These are phyloP conservation scores for Cutaneotrichosporon mucoides DNA, from an alignment of 1,284 basidiomycete genomes.

Conservation along the genomic window DNA sequence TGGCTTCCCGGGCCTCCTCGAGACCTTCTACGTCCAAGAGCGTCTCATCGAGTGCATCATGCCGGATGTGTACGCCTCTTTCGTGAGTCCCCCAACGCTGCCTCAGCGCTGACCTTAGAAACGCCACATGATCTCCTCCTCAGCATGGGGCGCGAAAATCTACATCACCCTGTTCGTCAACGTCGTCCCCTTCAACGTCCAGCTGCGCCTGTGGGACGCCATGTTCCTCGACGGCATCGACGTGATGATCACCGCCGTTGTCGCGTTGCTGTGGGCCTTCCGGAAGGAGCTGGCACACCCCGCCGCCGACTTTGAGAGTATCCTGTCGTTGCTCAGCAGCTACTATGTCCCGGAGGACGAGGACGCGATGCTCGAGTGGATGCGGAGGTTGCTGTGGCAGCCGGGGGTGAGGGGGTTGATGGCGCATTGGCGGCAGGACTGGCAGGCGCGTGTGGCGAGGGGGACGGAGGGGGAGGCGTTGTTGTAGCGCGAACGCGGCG, in stretches of 20 bases:
- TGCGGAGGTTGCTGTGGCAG: constrained; percentile 66
- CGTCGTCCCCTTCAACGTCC: constrained; percentile 91
- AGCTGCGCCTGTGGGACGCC: constrained; percentile 91
- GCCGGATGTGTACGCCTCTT: constrained; percentile 79
- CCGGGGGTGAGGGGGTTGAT: constrained; percentile 68
- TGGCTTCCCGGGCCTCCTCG: constrained; percentile 92
- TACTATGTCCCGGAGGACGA: constrained; percentile 90
- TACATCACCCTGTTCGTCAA: constrained; percentile 97
- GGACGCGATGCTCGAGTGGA: constrained; percentile 72
- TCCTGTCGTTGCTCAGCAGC: constrained; percentile 79
- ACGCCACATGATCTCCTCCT: constrained; percentile 82
- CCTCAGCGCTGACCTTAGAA: constrained; percentile 48
- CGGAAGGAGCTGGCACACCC: constrained; percentile 6
- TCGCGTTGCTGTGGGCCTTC: constrained; percentile 87
- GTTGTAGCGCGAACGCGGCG: constrained; percentile 11
- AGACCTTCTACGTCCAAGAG: constrained; percentile 92
- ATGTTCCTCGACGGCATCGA: constrained; percentile 88
- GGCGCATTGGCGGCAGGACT: constrained; percentile 51
- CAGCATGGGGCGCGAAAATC: constrained; percentile 97
- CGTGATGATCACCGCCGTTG: constrained; percentile 74
- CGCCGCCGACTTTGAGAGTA: constrained; percentile 80
- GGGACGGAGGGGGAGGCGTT: constrained; percentile 33
- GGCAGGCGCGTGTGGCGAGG: constrained; percentile 30
- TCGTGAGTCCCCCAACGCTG: constrained; percentile 52
- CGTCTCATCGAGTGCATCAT: constrained; percentile 74